Conservation (phyloP, 2,329 filamentous ascomycete species). For the Drechslerella stenobrocha region DNA sequence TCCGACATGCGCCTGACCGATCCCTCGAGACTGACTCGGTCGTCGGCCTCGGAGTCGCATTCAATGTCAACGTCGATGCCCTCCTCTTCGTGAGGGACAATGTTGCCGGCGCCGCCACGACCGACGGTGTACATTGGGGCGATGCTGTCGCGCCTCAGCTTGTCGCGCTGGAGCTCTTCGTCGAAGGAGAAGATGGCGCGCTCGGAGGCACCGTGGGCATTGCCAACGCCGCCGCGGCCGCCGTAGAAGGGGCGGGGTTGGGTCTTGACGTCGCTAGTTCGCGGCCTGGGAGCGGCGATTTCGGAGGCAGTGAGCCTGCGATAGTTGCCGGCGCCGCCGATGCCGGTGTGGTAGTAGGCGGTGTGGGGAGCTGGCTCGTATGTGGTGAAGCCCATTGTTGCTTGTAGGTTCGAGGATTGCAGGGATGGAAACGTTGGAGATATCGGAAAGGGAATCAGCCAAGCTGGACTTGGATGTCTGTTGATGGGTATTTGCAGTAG, state of each 20-base stretch:
- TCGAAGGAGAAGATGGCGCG: constrained; percentile 68
- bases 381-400: constrained; percentile 58
- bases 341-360: constrained; percentile 59
- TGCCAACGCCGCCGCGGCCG: constrained; percentile 70
- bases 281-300: constrained; percentile 59
- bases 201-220: constrained; percentile 62
- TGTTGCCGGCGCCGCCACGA: constrained; percentile 68
- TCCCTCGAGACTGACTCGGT: constrained; percentile 38
- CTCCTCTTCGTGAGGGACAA: constrained; percentile 52
- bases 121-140: constrained; percentile 65
- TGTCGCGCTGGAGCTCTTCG: constrained; percentile 66
- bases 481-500: constrained; percentile 19
- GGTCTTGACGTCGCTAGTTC: constrained; percentile 57
- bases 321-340: constrained; percentile 62
- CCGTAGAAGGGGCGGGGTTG: constrained; percentile 64
- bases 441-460: too few species aligned
- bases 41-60: constrained; percentile 32
- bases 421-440: too few species aligned
- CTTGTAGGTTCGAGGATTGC: constrained; percentile 37
- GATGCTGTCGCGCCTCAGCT: constrained; percentile 61
- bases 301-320: constrained; percentile 62
- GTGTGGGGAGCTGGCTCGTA: constrained; percentile 60
- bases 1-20: constrained; percentile 38
- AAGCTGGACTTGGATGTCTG: too few species aligned
- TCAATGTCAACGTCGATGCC: constrained; percentile 11